These are phyloP conservation scores for Geotrichum siamense DNA, from an alignment of 1,139 yeast species.

Conservation along the genomic window DNA sequence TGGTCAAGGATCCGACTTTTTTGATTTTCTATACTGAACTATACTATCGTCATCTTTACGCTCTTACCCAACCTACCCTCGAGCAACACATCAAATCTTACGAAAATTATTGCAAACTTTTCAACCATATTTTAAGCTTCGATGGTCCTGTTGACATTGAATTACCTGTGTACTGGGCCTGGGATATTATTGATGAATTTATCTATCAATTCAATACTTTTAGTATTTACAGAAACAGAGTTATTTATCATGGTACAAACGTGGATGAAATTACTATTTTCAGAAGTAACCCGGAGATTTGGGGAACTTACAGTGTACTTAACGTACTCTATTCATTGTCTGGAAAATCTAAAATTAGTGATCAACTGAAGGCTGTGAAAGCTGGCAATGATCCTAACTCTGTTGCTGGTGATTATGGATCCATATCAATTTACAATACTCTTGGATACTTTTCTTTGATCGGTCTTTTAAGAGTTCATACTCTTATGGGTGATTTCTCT, in stretches of 20 bases:
- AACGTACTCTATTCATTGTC: conserved; percentile 44
- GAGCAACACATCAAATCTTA: conserved; percentile 43
- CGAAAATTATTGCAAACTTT: conserved; percentile 44
- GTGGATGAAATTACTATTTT: conserved; percentile 36
- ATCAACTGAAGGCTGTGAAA: conserved; percentile 38
- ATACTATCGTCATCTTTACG: conserved; percentile 44
- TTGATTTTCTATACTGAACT: conserved; percentile 43
- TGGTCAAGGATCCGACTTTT: conserved; percentile 42
- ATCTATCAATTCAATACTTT: conserved; percentile 45
- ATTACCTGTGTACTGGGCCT: conserved; percentile 43
- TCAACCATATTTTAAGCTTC: conserved; percentile 41
- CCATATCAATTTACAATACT: conserved; percentile 39
- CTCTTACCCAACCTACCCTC: conserved; percentile 39
- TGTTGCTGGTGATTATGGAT: conserved; percentile 42
- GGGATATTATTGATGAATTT: conserved; percentile 48
- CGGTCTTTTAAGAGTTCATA: conserved; percentile 44
- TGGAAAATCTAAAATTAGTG: conserved; percentile 41
- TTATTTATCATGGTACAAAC: conserved; percentile 31
- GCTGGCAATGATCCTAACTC: conserved; percentile 32
- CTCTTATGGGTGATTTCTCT: conserved; percentile 43
- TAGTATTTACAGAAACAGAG: conserved; percentile 39
- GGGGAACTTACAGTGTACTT: conserved; percentile 44
- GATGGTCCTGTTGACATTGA: conserved; percentile 41
- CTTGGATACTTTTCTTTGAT: conserved; percentile 45
- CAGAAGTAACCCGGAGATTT: conserved; percentile 38